Conservation (phyloP, 495 filamentous ascomycete species). For the Trichocladium antarcticum region DNA sequence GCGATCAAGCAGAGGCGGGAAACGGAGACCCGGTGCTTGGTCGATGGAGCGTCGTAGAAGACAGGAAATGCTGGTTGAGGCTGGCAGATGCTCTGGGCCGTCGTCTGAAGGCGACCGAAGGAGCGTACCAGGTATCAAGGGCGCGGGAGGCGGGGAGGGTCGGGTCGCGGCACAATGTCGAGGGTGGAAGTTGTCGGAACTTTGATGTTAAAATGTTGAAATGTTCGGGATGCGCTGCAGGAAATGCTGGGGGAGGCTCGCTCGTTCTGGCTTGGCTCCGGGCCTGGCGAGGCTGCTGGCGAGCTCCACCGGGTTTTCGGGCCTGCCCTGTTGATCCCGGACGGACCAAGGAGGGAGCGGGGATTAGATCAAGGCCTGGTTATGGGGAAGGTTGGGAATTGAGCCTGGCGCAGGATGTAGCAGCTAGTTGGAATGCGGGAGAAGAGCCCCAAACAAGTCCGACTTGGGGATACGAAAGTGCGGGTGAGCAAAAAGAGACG, state of each 20-base stretch:
- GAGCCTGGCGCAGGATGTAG: constrained; percentile 20
- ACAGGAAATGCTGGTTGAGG: background rate
- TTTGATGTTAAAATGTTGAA: background rate
- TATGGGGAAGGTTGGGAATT: constrained; percentile 19
- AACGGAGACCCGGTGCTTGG: background rate
- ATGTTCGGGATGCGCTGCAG: background rate
- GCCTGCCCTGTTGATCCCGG: background rate
- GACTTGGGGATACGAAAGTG: background rate
- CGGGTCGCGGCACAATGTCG: background rate
- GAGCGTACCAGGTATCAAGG: background rate
- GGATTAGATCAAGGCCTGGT: constrained; percentile 27
- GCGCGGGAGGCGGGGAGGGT: background rate
- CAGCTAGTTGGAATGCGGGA: background rate
- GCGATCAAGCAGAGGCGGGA: constrained; percentile 8
- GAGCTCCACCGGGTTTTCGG: background rate
- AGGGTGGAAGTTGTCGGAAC: background rate
- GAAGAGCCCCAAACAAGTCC: background rate
- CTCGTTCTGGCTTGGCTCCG: constrained; percentile 4
- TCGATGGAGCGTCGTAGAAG: background rate
- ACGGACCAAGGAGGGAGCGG: constrained; percentile 6
- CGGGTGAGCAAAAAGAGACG: constrained; percentile 10
- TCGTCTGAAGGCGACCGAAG: constrained; percentile 2
- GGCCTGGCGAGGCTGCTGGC: background rate
- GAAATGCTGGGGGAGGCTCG: background rate
- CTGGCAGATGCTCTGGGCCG: constrained; percentile 7